These are phyloP conservation scores for Rhodotorula graminis DNA, from an alignment of 768 basidiomycete genomes.

Conservation along the genomic window DNA sequence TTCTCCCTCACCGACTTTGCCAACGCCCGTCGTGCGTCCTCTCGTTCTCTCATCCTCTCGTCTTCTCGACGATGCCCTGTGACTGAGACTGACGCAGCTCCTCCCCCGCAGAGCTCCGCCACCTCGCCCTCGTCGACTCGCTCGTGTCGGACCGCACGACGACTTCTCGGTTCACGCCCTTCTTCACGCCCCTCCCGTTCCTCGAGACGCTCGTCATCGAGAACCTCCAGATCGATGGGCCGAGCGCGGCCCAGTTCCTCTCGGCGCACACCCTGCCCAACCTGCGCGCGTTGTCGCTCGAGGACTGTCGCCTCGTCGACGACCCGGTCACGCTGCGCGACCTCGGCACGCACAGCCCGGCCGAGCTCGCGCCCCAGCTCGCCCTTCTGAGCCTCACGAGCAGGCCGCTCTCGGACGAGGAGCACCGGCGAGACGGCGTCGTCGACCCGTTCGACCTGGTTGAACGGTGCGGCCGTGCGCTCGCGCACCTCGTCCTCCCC, in stretches of 20 bases:
- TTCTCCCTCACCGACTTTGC: constrained; percentile 16
- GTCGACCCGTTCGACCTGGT: constrained; percentile 16
- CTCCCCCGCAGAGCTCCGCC: neutral
- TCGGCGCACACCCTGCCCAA: neutral
- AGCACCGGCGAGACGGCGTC: neutral
- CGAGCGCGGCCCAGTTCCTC: constrained; percentile 21
- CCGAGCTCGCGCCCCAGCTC: constrained; percentile 4
- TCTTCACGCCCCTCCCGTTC: constrained; percentile 4
- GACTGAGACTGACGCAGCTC: no score
- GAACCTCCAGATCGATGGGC: constrained; percentile 4
- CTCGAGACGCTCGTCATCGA: constrained; percentile 11
- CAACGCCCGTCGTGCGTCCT: neutral
- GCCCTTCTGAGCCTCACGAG: constrained; percentile 1
- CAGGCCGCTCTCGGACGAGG: neutral
- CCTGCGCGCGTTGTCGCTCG: constrained; percentile 10
- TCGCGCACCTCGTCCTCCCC: constrained; percentile 7
- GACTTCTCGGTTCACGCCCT: constrained; percentile 9
- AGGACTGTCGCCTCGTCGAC: constrained; percentile 18
- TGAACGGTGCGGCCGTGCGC: neutral
- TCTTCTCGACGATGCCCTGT: no score
- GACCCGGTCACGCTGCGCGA: neutral
- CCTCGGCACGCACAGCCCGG: constrained; percentile 21
- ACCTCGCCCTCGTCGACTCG: constrained; percentile 8
- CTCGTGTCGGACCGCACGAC: constrained; percentile 19
- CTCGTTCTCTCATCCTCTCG: no score